These are phyloP conservation scores for Volvox carteri DNA, from an alignment of 163 green algal genomes.

Conservation along the genomic window DNA sequence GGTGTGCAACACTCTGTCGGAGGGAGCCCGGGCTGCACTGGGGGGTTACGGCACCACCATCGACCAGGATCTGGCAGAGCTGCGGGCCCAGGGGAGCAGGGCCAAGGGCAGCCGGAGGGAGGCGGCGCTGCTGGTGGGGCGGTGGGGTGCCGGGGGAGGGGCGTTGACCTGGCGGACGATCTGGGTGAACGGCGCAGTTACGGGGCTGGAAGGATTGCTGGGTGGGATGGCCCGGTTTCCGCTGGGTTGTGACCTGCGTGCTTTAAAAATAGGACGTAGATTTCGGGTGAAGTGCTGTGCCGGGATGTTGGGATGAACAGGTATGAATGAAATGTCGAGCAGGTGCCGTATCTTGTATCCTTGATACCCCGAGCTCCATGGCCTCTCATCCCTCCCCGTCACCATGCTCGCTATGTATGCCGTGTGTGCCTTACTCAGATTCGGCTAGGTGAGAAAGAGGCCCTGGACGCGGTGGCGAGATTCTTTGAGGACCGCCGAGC, in stretches of 20 bases:
- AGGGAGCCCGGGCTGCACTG: constrained; percentile 71
- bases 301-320: no score
- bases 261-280: no score
- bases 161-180: background rate
- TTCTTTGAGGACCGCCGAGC: constrained; percentile 83
- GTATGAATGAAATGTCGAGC: no score
- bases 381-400: no score
- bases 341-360: no score
- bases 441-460: constrained; percentile 86
- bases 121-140: constrained; percentile 63
- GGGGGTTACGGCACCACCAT: constrained; percentile 75
- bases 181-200: background rate
- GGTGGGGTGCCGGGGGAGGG: background rate
- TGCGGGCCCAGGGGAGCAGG: constrained; percentile 35
- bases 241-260: no score
- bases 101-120: constrained; percentile 59
- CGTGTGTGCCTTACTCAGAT: no score
- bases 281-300: no score
- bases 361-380: no score
- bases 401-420: no score
- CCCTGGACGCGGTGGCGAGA: constrained; percentile 75
- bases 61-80: constrained; percentile 77
- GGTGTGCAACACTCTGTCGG: constrained; percentile 73
- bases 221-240: background rate
- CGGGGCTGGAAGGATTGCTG: background rate